These are phyloP conservation scores for Tetrahymena borealis DNA, from an alignment of 73 alveolate species.

Conservation along the genomic window DNA sequence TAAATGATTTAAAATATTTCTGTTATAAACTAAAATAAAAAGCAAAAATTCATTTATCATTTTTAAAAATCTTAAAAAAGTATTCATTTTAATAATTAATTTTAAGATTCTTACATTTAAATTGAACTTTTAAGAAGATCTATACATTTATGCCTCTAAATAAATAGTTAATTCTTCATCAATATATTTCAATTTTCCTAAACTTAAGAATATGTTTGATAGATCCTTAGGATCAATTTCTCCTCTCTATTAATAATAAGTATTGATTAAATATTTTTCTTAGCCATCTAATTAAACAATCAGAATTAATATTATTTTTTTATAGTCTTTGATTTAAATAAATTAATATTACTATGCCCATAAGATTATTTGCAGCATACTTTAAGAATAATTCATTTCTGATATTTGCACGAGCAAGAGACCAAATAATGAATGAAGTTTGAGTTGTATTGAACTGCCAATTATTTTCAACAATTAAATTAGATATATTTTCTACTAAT, in stretches of 20 bases:
- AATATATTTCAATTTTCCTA: neutral
- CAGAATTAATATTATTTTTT: neutral
- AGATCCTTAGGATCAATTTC: neutral
- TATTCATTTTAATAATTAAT: neutral
- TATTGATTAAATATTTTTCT: neutral
- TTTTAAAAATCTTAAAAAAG: too few relatives aligned
- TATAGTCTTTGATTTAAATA: neutral
- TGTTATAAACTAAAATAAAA: neutral
- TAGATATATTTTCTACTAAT: neutral
- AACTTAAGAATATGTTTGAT: neutral
- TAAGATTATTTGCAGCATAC: neutral
- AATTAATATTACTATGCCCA: neutral
- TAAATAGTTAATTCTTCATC: neutral
- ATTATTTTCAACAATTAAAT: neutral
- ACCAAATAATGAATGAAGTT: neutral
- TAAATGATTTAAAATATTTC: neutral
- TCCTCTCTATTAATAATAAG: neutral
- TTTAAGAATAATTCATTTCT: neutral
- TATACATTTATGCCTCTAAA: neutral
- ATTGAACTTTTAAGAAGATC: neutral
- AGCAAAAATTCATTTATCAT: neutral
- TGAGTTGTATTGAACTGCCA: neutral
- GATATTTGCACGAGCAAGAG: neutral
- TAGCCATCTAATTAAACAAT: neutral
- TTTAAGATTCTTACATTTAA: neutral